Percentiles rank a stretch among this genome's conserved stretches.
phyloP scores from a whole-genome alignment of 2,329 filamentous ascomycete species.

The Leptographium radiaticola region DNA sequence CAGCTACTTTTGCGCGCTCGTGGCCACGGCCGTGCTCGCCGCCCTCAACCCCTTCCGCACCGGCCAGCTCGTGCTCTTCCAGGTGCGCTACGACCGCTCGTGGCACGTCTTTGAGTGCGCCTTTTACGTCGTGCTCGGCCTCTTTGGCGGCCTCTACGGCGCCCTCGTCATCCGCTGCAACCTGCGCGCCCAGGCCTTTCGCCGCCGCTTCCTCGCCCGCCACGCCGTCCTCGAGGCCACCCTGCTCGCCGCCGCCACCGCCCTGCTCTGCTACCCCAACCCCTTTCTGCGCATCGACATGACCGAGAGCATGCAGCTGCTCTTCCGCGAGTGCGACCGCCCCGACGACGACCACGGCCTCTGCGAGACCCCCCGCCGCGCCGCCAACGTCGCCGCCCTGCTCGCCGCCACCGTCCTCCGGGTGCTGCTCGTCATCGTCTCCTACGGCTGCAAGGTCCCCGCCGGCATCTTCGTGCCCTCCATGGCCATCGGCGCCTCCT shows the following conservation, averaged over 20 bases:
- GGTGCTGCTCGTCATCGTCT: slow-evolving; percentile 78
- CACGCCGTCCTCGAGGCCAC: slow-evolving; percentile 83
- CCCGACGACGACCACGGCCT: slow-evolving; percentile 79
- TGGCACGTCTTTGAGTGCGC: slow-evolving; percentile 97
- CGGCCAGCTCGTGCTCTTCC: slow-evolving; percentile 97
- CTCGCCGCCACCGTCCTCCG: slow-evolving; percentile 68
- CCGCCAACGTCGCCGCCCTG: slow-evolving; percentile 67
- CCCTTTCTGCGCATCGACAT: slow-evolving; percentile 93
- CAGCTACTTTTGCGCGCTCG: slow-evolving; percentile 93
- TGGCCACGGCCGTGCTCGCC: slow-evolving; percentile 82
- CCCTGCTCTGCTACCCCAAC: slow-evolving; percentile 92
- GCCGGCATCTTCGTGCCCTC: slow-evolving; percentile 96
- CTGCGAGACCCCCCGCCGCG: slow-evolving; percentile 66
- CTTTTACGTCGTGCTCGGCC: slow-evolving; percentile 82
- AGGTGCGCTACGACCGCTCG: slow-evolving; percentile 84
- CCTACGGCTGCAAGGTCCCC: slow-evolving; percentile 94
- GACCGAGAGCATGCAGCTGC: slow-evolving; percentile 98
- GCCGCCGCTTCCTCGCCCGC: slow-evolving; percentile 77
- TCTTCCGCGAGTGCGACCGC: slow-evolving; percentile 88
- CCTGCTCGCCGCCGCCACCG: slow-evolving; percentile 68
- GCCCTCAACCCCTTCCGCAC: slow-evolving; percentile 97
- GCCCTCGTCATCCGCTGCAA: slow-evolving; percentile 99
- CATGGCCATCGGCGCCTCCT: slow-evolving; percentile 92
- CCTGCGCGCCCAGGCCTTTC: slow-evolving; percentile 75
- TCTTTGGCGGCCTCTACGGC: slow-evolving; percentile 90